Base-by-base conservation (phyloP, 2,329 filamentous ascomycete species). In the Talaromyces marneffei region DNA sequence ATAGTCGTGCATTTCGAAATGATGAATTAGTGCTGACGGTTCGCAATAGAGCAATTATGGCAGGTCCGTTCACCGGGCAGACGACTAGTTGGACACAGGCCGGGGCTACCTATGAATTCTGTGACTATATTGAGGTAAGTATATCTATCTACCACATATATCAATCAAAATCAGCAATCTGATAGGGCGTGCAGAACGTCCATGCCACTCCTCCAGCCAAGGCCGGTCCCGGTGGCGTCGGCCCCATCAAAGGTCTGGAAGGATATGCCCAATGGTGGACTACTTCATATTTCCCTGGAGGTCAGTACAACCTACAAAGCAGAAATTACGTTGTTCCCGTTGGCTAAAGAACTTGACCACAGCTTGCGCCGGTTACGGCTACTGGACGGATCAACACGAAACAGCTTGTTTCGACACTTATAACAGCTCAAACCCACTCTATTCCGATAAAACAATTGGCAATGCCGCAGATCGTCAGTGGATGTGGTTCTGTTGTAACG, bases 401-500 rank as follows among this genome's bases (percentile, higher is more conserved):
- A 72, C 77, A 7, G 77, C 70, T n/a, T 87, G 84, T 68, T 80
- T 80, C 62, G 74, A 85, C 69, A 81, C 78, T 1, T 79, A 84
- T 69, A 80, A 86, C 65, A 64, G 74, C 6, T 75, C 73, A 20
- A 83, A 75, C 63, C 75, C 79, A 0, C 64, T 82, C 2, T 87
- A 76, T 71, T 82, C 79, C 3, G 82, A 87, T 68, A 71, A 68
- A 18, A 74, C 72, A 1, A 72, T 82, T 4, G 65, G 64, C 54
- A 86, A 86, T 68, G 59, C 67, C 0, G 66, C 74, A 35, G 77
- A 82, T 65, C 73, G 83, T 0, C 82, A 85, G 63, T 87, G 83
- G 84, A 69, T 76, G 7, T 87, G 85, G 84, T 79, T 86, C 71
- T 76, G 80, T 1, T 87, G 85, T 76, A 87, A 87, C 68, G 83